A percentile compares a stretch with the other conserved stretches of the same genome.
Evolutionary conservation across 257 asterid genomes (phyloP).

Genomic region (Fraxinus quadrangulata): DNA sequence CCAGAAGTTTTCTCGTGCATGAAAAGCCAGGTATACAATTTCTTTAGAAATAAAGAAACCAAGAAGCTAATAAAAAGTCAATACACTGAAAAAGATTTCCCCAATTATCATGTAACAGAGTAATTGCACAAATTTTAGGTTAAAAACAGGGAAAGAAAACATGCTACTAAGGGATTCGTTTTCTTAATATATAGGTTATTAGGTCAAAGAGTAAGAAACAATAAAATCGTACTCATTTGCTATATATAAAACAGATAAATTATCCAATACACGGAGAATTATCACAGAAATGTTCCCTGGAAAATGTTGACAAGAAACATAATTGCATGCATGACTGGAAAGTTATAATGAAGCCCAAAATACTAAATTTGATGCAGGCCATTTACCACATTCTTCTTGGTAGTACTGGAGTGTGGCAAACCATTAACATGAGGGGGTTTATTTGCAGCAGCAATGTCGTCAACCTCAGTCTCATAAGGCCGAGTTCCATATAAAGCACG

Average conservation of each 20-base stretch:
- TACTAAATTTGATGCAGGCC: slow-evolving; percentile 17
- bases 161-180: background rate
- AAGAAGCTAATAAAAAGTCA: background rate
- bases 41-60: background rate
- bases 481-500: slow-evolving; percentile 67
- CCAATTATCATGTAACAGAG: background rate
- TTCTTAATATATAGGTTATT: background rate
- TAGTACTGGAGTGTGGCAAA: slow-evolving; percentile 30
- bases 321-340: background rate
- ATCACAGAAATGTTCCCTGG: background rate
- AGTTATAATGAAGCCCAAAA: slow-evolving; percentile 11
- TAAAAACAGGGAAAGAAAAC: background rate
- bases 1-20: slow-evolving; percentile 12
- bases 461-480: slow-evolving; percentile 47
- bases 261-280: background rate
- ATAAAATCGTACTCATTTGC: background rate
- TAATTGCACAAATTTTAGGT: background rate
- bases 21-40: background rate
- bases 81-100: background rate
- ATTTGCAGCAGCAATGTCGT: slow-evolving; percentile 30
- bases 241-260: background rate
- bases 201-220: slow-evolving; percentile 1
- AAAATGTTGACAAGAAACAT: slow-evolving; percentile 10
- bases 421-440: slow-evolving; percentile 40
- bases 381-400: slow-evolving; percentile 54